phyloP scores from a whole-genome alignment of 352 stramenopile genomes.

The Phytophthora brassicae region DNA sequence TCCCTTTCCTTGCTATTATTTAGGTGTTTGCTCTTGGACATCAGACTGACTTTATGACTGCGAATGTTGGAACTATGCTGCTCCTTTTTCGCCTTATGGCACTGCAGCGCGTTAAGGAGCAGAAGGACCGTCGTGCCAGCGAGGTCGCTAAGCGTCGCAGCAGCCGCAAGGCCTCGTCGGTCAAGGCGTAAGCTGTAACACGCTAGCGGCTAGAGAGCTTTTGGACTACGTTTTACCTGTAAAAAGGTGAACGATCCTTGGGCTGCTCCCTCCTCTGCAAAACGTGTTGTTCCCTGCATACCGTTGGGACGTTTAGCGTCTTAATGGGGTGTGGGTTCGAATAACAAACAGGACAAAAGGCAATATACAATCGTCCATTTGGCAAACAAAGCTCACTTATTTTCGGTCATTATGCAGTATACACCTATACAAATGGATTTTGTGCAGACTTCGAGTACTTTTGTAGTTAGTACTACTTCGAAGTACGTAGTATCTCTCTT shows the following conservation, averaged over 20 bases:
- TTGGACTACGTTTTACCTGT: slow-evolving; percentile 16
- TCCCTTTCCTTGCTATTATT: slow-evolving; percentile 8
- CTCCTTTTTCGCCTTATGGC: slow-evolving; percentile 93
- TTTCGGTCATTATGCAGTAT: neutral
- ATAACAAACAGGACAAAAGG: slow-evolving; percentile 47
- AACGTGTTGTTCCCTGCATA: slow-evolving; percentile 31
- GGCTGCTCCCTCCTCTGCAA: slow-evolving; percentile 27
- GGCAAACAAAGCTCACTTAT: slow-evolving; percentile 22
- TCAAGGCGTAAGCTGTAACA: slow-evolving; percentile 81
- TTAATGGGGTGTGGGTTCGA: slow-evolving; percentile 23
- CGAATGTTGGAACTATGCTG: slow-evolving; percentile 55
- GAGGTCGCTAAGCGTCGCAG: slow-evolving; percentile 98
- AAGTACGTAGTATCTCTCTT: no score
- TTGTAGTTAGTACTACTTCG: no score
- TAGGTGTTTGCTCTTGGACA: neutral
- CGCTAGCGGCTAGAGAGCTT: slow-evolving; percentile 22
- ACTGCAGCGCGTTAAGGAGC: slow-evolving; percentile 97
- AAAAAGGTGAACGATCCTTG: slow-evolving; percentile 22
- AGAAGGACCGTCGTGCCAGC: slow-evolving; percentile 97
- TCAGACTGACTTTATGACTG: slow-evolving; percentile 45
- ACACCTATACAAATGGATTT: no score
- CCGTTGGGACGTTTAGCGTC: slow-evolving; percentile 5
- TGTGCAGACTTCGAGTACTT: no score
- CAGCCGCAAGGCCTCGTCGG: slow-evolving; percentile 94
- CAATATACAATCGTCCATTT: slow-evolving; percentile 43